Percentiles rank a stretch among this genome's conserved stretches.
Conservation (phyloP, 2,329 filamentous ascomycete species). For the Pseudopyrenochaeta lycopersici region DNA sequence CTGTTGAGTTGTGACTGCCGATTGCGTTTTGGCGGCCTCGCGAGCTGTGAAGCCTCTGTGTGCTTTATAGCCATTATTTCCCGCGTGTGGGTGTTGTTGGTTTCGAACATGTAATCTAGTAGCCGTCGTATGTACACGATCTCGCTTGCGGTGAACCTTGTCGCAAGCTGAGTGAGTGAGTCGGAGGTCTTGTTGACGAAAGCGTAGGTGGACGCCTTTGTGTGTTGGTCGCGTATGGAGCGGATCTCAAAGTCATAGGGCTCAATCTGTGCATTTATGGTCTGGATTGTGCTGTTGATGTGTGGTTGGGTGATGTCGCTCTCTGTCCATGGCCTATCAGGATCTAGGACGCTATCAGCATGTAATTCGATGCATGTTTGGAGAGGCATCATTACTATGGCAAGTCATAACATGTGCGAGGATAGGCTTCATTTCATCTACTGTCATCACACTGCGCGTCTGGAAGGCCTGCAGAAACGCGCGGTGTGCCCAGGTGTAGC, state of each 20-base stretch:
- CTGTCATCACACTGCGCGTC: slow-evolving; percentile 78
- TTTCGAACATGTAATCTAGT: slow-evolving; percentile 91
- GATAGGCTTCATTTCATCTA: slow-evolving; percentile 75
- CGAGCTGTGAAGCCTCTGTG: slow-evolving; percentile 79
- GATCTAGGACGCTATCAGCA: slow-evolving; percentile 27
- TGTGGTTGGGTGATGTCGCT: slow-evolving; percentile 74
- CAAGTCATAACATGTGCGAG: slow-evolving; percentile 77
- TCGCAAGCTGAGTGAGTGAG: slow-evolving; percentile 84
- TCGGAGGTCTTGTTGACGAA: slow-evolving; percentile 91
- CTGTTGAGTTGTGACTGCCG: slow-evolving; percentile 38
- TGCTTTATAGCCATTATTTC: slow-evolving; percentile 85
- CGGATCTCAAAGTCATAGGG: slow-evolving; percentile 90
- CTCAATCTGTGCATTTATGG: slow-evolving; percentile 76
- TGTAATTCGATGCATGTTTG: not conserved
- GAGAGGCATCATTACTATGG: slow-evolving; percentile 51
- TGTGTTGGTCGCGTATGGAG: slow-evolving; percentile 72
- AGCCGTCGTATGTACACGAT: slow-evolving; percentile 88
- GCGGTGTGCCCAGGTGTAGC: slow-evolving; percentile 69
- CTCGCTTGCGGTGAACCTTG: slow-evolving; percentile 80
- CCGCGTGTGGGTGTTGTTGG: slow-evolving; percentile 78
- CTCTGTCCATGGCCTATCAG: slow-evolving; percentile 58
- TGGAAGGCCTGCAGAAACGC: slow-evolving; percentile 92
- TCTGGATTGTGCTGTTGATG: slow-evolving; percentile 73
- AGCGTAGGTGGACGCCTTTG: slow-evolving; percentile 75
- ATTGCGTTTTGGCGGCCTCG: slow-evolving; percentile 52